A percentile compares a stretch with the other conserved stretches of the same genome.
Evolutionary conservation across 208 protist genomes (phyloP).

Genomic region (Crithidia acanthocephali): DNA sequence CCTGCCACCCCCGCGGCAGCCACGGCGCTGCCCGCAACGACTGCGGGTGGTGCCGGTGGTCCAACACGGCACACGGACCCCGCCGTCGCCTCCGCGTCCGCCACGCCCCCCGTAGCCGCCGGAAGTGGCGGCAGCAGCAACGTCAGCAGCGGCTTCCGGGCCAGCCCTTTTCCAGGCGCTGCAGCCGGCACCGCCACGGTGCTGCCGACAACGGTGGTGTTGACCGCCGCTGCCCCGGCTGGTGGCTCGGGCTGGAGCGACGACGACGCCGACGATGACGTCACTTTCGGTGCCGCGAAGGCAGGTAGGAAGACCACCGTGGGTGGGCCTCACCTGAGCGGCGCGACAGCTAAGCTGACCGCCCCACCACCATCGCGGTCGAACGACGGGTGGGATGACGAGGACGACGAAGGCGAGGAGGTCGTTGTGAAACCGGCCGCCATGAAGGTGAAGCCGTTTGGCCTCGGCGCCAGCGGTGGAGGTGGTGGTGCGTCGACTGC

Average conservation of each 20-base stretch:
- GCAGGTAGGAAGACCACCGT: background rate
- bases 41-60: background rate
- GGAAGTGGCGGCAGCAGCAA: no score
- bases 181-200: background rate
- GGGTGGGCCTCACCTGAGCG: no score
- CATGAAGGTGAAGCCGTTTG: conserved; percentile 5
- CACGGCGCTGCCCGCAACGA: background rate
- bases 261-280: conserved; percentile 10
- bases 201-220: conserved; percentile 7
- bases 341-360: no score
- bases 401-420: background rate
- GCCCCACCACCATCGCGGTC: background rate
- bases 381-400: conserved; percentile 11
- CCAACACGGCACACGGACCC: background rate
- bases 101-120: no score
- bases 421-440: background rate
- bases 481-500: background rate
- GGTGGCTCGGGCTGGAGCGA: conserved; percentile 27
- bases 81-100: background rate
- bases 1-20: background rate
- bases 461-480: background rate
- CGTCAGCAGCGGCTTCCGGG: background rate
- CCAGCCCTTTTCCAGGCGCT: conserved; percentile 5
- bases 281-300: background rate
- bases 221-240: background rate